Base-by-base conservation (phyloP, 2,329 filamentous ascomycete genomes). In the Mycosphaerella sp. region DNA sequence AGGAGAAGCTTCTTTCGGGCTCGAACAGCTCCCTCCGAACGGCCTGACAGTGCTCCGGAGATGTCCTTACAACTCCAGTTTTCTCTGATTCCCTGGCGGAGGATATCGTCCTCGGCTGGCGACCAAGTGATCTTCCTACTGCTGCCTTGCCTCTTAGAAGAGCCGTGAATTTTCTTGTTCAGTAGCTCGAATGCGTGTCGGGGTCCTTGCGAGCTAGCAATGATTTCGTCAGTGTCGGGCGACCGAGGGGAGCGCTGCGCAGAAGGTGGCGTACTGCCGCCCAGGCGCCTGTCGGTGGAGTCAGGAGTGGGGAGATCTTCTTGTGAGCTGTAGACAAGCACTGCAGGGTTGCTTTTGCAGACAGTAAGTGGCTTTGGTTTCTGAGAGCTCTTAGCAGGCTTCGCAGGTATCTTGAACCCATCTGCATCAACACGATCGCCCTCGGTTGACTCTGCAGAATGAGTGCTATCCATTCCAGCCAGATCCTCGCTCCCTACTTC, bases 41-140 rank as follows among this genome's bases (percentile, higher is more conserved):
- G 54, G 1, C 26, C 11, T 12, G 23, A 31, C 26, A 53, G 54
- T 38, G 41, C 34, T 23, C 38, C 14, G 2, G 50, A 32, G 29
- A 53, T 56, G 40, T 39, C 21, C 8, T 10, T 31, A 4, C 32
- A 40, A 5, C 6, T 23, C 53, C 53, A 56, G 8, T 43, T 40
- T 26, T 17, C 26, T 5, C 43, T 41, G 34, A 58, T 26, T 11
- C 56, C 56, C 12, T 58, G 23, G 11, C 47, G 17, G 17, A 58
- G 41, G 2, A 51, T 45, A 14, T 45, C 34, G 21, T 56, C 56
- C 39, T 58, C 49, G 4, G 40, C 46, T 6, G 29, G 32, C 10
- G 42, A 38, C 56, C 56, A 58, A 11, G 17, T 26, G 7, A 14
- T 21, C 32, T 44, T 50, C 39, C 34, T 44, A 4, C 40, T 32